phyloP scores from a whole-genome alignment of 1,284 basidiomycete species.

The Termitomyces sp. region DNA sequence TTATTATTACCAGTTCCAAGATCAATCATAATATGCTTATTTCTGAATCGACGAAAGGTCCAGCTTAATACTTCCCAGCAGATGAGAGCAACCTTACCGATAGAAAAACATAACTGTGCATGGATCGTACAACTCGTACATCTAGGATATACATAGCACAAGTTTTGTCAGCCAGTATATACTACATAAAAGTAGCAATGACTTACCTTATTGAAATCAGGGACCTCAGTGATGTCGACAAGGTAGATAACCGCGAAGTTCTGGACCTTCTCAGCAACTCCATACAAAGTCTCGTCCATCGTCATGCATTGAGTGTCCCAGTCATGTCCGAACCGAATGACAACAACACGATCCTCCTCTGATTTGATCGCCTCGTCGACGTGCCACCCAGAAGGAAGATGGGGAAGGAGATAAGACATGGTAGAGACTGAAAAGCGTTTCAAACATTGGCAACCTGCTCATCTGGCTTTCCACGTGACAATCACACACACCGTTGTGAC shows the following conservation, averaged over 20 bases:
- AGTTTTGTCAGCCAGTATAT: neutral
- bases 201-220: constrained; percentile 95
- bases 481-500: too few relatives aligned
- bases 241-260: constrained; percentile 98
- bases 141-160: constrained; percentile 41
- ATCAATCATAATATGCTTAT: constrained; percentile 99
- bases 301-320: constrained; percentile 96
- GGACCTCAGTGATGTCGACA: constrained; percentile 94
- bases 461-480: too few relatives aligned
- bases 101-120: constrained; percentile 99
- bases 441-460: too few relatives aligned
- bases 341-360: constrained; percentile 94
- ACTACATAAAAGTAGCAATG: constrained; percentile 18
- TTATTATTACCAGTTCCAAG: constrained; percentile 99
- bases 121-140: constrained; percentile 92
- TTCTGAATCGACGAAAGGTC: constrained; percentile 43
- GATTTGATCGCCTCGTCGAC: constrained; percentile 98
- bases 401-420: constrained; percentile 87
- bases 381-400: constrained; percentile 94
- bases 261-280: constrained; percentile 92
- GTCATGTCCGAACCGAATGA: constrained; percentile 94
- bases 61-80: constrained; percentile 5
- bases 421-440: neutral
- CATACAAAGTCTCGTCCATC: constrained; percentile 97
- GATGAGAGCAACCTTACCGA: constrained; percentile 51